Evolutionary conservation across 169 alveolate genomes (phyloP), one percentile per base, ranked within the genome.

Genomic region (Eimeria necatrix): DNA sequence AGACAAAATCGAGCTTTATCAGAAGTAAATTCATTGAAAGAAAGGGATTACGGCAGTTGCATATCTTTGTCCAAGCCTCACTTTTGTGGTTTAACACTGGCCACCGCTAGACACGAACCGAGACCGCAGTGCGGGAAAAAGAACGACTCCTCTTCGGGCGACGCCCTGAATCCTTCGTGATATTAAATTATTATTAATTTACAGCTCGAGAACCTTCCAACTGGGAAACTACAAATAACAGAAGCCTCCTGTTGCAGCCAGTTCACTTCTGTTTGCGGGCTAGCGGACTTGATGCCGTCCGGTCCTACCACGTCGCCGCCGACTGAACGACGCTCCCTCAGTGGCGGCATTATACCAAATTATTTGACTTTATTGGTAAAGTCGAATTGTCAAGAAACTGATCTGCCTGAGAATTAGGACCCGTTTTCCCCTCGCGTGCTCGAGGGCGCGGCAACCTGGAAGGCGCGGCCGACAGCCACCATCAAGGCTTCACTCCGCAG

Each of bases 401-500:
- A 48, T 76, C n/a, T 41, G 68, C 41, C 16, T 14, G 41, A 20
- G 61, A n/a, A 14, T 20, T 76, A 16, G 7, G 87, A 49, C 46
- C 4, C 10, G 16, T 48, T 49, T 49, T 49, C 49, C 87, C 87
- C 87, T 76, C 68, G 87, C 61, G 48, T 76, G 87, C 87, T 76
- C 68, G 87, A 48, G 64, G 87, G 87, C 61, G 68, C 68, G 61
- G 64, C 87, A 76, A 56, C 61, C 51, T 76, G 87, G 87, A 76
- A 76, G 87, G 87, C 87, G 87, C 64, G 64, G 87, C 87, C 87
- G 87, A 76, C 87, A 48, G 87, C 87, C 64, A 76, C 14, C 59
- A 48, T 16, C 48, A 60, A 46, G 41, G 41, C 41, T 32, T 32
- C 41, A 32, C 41, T 32, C 41, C 41, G 2, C 41, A 32, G 2